A percentile compares a stretch with the other conserved stretches of the same genome.
Evolutionary conservation across 1,284 basidiomycete species (phyloP).

Genomic region (Jaminaea rosea): DNA sequence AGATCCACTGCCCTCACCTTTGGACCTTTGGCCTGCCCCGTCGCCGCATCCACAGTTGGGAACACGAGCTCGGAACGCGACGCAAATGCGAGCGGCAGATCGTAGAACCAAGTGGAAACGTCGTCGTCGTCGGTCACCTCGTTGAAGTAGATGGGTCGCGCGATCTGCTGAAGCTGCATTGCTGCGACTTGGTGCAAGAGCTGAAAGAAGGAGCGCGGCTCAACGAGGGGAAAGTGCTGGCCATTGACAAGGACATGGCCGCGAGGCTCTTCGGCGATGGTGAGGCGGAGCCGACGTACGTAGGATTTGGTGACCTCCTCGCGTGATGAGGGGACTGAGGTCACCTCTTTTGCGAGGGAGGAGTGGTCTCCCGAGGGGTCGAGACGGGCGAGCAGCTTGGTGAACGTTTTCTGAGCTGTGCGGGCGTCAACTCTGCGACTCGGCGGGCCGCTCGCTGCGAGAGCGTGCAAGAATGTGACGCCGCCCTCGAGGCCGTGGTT

Average conservation of each 20-base stretch:
- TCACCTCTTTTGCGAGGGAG: no score
- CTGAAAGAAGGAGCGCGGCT: slow-evolving; percentile 55
- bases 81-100: slow-evolving; percentile 63
- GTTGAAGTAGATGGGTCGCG: slow-evolving; percentile 58
- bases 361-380: no score
- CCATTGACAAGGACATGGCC: slow-evolving; percentile 72
- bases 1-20: slow-evolving; percentile 14
- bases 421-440: no score
- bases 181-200: slow-evolving; percentile 19
- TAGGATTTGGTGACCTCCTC: slow-evolving; percentile 6
- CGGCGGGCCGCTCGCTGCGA: no score
- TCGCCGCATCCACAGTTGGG: slow-evolving; percentile 1
- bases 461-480: slow-evolving; percentile 9
- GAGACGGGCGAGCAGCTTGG: no score
- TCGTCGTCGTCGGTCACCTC: slow-evolving; percentile 56
- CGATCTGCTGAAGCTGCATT: slow-evolving; percentile 23
- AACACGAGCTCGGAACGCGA: slow-evolving; percentile 65
- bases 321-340: no score
- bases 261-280: slow-evolving; percentile 5
- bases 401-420: no score
- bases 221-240: slow-evolving; percentile 62
- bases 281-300: slow-evolving; percentile 19
- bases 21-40: not conserved
- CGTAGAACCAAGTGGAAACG: slow-evolving; percentile 75
- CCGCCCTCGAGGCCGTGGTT: slow-evolving; percentile 10